Evolutionary conservation across 176 grass and related monocot genomes (phyloP).

Genomic region (Juncus effusus): DNA sequence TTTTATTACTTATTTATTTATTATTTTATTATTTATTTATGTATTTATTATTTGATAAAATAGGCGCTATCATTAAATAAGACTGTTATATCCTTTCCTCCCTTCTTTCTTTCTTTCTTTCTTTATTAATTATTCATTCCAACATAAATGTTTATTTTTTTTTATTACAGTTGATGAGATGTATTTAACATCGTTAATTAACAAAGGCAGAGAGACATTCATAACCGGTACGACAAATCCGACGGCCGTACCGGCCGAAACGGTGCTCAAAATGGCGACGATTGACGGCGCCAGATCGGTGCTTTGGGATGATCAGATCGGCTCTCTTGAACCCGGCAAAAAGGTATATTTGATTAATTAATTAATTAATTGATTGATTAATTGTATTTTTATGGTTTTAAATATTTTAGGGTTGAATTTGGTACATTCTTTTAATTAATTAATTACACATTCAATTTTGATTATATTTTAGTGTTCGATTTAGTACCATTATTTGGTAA

Average conservation of each 20-base stretch:
- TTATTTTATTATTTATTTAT: no score
- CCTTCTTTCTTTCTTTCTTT: no score
- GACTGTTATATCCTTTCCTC: neutral
- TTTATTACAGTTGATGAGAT: conserved; percentile 82
- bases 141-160: no score
- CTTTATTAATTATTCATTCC: neutral
- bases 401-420: neutral
- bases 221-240: conserved; percentile 70
- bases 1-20: neutral
- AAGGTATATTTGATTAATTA: conserved; percentile 43
- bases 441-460: conserved; percentile 2
- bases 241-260: conserved; percentile 64
- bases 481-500: no score
- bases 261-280: conserved; percentile 72
- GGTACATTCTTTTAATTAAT: neutral
- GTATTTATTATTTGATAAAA: no score
- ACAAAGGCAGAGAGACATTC: conserved; percentile 83
- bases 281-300: conserved; percentile 84
- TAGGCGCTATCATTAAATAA: no score
- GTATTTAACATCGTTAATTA: conserved; percentile 89
- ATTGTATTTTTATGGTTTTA: conserved; percentile 4
- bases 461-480: neutral
- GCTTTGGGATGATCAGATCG: conserved; percentile 90
- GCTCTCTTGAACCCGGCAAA: conserved; percentile 76
- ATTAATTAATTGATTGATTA: no score